phyloP scores from a whole-genome alignment of 768 basidiomycete species.

The Kondoa subrosea region DNA sequence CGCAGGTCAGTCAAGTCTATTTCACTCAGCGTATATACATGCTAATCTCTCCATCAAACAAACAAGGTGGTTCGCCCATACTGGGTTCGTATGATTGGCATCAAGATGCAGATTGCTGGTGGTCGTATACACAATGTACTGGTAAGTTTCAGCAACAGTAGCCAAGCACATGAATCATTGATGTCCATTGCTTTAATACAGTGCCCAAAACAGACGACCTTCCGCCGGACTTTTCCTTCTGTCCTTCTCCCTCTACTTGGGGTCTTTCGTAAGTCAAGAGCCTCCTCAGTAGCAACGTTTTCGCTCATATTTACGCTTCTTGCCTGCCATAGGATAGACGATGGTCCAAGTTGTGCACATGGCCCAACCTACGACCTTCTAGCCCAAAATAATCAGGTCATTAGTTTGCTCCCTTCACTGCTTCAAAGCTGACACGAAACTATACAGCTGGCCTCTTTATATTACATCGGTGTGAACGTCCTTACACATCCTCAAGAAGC shows the following conservation, averaged over 20 bases:
- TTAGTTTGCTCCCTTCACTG: no score
- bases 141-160: no score
- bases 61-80: not conserved
- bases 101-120: not conserved
- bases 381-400: not conserved
- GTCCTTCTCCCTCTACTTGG: no score
- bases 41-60: not conserved
- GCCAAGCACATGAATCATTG: no score
- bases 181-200: no score
- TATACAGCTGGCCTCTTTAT: conserved; percentile 32
- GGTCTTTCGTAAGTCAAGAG: no score
- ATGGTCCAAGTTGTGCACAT: not conserved
- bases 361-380: not conserved
- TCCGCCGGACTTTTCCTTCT: not conserved
- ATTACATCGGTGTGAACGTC: conserved; percentile 37
- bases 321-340: no score
- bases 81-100: not conserved
- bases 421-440: no score
- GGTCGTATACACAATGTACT: not conserved
- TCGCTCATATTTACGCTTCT: no score
- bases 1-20: not conserved
- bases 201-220: not conserved
- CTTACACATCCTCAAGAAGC: conserved; percentile 36
- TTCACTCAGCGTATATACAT: no score
- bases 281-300: no score